Evolutionary conservation across 371 early-diverging fungal species (phyloP).

Genomic region (Coemansia sp.): DNA sequence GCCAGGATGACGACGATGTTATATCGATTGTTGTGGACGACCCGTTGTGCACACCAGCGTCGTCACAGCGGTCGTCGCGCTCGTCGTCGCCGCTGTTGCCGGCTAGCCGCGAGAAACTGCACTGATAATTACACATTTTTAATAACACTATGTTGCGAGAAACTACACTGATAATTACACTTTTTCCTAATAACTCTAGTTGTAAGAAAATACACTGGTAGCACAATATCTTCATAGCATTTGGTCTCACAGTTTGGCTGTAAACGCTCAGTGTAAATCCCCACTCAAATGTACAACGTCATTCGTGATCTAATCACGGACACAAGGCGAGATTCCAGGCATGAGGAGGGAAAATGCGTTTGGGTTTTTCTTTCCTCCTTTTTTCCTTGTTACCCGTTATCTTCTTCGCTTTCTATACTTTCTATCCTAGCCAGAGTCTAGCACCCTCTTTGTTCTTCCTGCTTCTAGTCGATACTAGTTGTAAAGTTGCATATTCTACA

Average conservation of each 20-base stretch:
- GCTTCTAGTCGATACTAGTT: background rate
- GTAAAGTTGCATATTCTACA: background rate
- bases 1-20: slow-evolving; percentile 36
- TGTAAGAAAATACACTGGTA: too few relatives aligned
- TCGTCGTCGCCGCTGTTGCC: slow-evolving; percentile 28
- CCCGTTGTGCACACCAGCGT: slow-evolving; percentile 20
- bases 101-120: background rate
- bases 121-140: background rate
- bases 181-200: background rate
- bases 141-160: background rate
- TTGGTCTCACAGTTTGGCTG: too few relatives aligned
- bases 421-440: background rate
- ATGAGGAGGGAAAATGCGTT: background rate
- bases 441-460: background rate
- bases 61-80: slow-evolving; percentile 33
- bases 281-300: background rate
- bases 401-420: background rate
- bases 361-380: background rate
- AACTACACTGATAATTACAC: background rate
- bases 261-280: too few relatives aligned
- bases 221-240: too few relatives aligned
- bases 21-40: slow-evolving; percentile 41
- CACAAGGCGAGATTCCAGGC: background rate
- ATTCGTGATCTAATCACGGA: background rate
- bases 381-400: background rate